Evolutionary conservation across 148 eudicot species (phyloP).

Genomic region (Fagopyrum esculentum): DNA sequence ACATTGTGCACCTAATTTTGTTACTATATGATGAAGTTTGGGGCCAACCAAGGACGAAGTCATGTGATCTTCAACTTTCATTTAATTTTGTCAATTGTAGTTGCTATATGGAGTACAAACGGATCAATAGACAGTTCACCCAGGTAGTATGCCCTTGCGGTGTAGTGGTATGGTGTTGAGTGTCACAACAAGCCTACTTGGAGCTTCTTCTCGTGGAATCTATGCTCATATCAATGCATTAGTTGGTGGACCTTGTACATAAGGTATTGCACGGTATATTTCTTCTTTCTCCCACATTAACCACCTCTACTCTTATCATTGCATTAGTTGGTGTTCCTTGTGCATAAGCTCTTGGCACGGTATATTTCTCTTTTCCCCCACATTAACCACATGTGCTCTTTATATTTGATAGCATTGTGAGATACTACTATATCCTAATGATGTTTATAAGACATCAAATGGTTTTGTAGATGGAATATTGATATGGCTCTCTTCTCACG

Average conservation of each 20-base stretch:
- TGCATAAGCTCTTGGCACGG: constrained; percentile 94
- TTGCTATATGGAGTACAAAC: constrained; percentile 74
- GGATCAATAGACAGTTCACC: constrained; percentile 84
- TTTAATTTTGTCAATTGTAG: constrained; percentile 27
- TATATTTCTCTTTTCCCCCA: constrained; percentile 24
- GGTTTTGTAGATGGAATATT: background rate
- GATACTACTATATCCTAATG: background rate
- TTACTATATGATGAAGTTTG: background rate
- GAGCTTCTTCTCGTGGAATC: constrained; percentile 73
- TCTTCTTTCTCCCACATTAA: no score
- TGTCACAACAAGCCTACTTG: constrained; percentile 75
- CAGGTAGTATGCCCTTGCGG: constrained; percentile 71
- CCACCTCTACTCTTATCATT: no score
- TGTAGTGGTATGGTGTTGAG: constrained; percentile 91
- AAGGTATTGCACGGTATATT: no score
- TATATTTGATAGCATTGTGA: background rate
- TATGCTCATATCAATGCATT: constrained; percentile 76
- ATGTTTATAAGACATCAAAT: background rate
- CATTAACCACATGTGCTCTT: background rate
- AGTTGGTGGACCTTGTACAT: constrained; percentile 40
- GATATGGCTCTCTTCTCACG: background rate
- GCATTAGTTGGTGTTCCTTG: constrained; percentile 41
- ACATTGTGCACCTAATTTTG: background rate
- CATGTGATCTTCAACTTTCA: background rate
- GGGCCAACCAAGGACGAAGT: background rate